Percentiles rank a stretch among this genome's conserved stretches.
These are phyloP conservation scores for Uronychia binucleata DNA, from an alignment of 73 alveolate species.

Conservation along the genomic window DNA sequence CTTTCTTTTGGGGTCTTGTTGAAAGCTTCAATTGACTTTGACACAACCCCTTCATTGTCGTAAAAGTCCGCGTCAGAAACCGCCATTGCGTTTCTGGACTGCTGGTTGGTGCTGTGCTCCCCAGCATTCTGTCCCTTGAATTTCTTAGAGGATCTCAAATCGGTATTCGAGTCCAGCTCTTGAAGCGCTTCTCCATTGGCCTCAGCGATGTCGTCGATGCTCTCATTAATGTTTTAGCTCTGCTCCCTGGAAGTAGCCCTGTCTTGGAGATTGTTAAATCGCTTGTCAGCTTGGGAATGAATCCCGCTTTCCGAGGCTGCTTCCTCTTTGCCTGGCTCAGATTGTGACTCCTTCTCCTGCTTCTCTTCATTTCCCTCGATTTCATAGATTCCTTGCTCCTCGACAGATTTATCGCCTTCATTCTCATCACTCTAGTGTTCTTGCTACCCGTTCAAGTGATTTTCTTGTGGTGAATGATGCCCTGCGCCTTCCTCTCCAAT, in stretches of 20 bases:
- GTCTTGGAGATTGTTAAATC: neutral
- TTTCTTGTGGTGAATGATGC: no score
- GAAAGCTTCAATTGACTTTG: neutral
- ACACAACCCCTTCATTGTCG: slow-evolving; percentile 1
- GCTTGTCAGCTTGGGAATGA: neutral
- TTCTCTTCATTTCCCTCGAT: no score
- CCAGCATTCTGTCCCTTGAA: neutral
- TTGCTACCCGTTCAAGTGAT: no score
- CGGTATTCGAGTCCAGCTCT: neutral
- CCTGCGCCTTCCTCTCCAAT: neutral
- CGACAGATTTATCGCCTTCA: no score
- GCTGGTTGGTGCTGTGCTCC: neutral
- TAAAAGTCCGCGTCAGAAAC: neutral
- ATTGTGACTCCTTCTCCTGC: neutral
- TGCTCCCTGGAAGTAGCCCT: neutral
- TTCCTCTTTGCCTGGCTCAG: neutral
- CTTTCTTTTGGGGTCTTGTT: neutral
- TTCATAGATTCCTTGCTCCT: no score
- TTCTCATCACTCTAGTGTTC: no score
- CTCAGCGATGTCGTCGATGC: neutral
- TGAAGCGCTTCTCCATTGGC: neutral
- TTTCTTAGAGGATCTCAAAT: neutral
- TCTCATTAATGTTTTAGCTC: neutral
- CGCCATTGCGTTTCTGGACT: neutral
- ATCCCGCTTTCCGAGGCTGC: neutral